Conservation (phyloP, 225 moss, liverwort and hornwort genomes). For the Sphagnum tenellum region DNA sequence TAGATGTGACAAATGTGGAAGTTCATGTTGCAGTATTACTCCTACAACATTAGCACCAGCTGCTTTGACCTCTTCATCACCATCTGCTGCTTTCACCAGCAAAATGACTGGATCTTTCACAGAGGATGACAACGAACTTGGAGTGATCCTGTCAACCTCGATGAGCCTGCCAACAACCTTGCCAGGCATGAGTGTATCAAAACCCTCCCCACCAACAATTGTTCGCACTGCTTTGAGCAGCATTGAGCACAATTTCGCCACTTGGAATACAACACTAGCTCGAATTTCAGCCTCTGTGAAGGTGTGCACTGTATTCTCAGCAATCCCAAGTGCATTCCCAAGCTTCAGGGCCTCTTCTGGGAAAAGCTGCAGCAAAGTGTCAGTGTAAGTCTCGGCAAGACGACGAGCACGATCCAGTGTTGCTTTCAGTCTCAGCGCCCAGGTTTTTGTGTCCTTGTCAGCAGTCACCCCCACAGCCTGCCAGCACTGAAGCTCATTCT, state of each 20-base stretch:
- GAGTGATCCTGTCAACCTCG: constrained; percentile 75
- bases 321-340: constrained; percentile 84
- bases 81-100: constrained; percentile 83
- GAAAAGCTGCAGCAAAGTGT: constrained; percentile 79
- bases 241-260: constrained; percentile 78
- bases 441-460: constrained; percentile 40
- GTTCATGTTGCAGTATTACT: constrained; percentile 84
- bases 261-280: constrained; percentile 92
- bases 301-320: constrained; percentile 75
- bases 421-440: constrained; percentile 78
- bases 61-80: constrained; percentile 98
- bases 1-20: constrained; percentile 94
- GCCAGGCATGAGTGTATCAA: constrained; percentile 89
- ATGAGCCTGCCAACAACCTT: constrained; percentile 59
- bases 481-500: constrained; percentile 84
- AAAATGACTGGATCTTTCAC: constrained; percentile 59
- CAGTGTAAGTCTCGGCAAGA: constrained; percentile 79
- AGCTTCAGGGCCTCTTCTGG: constrained; percentile 67
- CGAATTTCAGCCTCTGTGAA: constrained; percentile 93
- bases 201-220: constrained; percentile 71
- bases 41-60: constrained; percentile 82
- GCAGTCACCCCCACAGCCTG: constrained; percentile 44
- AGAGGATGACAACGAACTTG: constrained; percentile 63
- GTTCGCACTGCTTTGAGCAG: constrained; percentile 74
- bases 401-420: constrained; percentile 80